phyloP scores from a whole-genome alignment of 306 rosid genomes.

The Prunus mira region DNA sequence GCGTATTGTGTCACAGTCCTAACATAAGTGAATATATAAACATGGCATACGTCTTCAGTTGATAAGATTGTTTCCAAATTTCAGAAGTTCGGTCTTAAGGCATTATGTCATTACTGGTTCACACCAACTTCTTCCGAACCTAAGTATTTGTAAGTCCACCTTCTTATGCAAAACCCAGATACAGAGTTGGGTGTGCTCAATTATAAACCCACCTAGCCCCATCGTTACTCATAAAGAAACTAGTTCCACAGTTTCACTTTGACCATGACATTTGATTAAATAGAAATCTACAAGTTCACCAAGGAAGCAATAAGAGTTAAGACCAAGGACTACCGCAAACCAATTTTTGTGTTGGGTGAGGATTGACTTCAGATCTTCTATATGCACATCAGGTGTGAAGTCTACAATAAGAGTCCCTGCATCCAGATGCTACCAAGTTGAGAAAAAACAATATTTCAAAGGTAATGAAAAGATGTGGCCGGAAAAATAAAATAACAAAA shows the following conservation, averaged over 20 bases:
- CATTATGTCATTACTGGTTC: background rate
- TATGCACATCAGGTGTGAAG: conserved; percentile 72
- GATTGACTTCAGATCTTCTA: conserved; percentile 59
- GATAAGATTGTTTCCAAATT: background rate
- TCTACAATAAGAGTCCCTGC: conserved; percentile 74
- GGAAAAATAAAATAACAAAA: background rate
- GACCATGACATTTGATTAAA: background rate
- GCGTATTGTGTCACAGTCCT: background rate
- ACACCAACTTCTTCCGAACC: background rate
- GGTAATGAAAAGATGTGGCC: background rate
- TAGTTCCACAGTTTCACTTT: background rate
- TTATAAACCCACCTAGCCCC: background rate
- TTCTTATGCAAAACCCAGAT: background rate
- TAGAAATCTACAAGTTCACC: conserved; percentile 13
- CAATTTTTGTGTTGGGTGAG: conserved; percentile 64
- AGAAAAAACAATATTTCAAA: background rate
- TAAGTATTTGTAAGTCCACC: background rate
- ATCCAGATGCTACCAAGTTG: conserved; percentile 34
- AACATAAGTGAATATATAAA: conserved; percentile 3
- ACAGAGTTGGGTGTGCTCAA: background rate
- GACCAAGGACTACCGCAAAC: conserved; percentile 53
- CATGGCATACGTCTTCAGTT: background rate
- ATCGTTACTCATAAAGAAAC: conserved; percentile 6
- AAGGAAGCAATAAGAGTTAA: background rate
- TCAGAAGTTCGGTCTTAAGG: background rate